Base-by-base conservation (phyloP, 1,284 basidiomycete species). In the Neolentinus lepideus region DNA sequence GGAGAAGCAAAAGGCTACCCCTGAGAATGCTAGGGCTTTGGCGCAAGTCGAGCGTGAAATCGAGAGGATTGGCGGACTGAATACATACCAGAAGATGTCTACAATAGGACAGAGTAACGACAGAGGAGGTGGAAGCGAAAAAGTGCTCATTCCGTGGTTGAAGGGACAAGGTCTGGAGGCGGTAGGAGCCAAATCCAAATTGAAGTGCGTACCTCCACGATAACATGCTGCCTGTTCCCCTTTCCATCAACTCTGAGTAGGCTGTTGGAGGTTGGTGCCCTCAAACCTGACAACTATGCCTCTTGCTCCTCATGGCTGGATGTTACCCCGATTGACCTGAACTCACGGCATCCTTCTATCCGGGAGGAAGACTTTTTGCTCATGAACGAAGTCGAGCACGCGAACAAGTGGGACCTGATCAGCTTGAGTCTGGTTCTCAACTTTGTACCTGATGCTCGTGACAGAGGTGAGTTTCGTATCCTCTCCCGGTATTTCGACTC, bases 351-450 rank as follows among this genome's bases (percentile, higher is more conserved):
- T 67, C 86, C 92, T 0, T 68, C 74, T 22, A 94, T 95, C 27
- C 29, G 73, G 8, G 84, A 94, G 66, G 90, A 93, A 66, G 90
- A 95, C 66, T 94, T 94, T 62, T 68, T 94, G 50, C 66, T 77
- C 22, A 74, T 90, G 70, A 75, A 83, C 58, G 65, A 69, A 56
- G 66, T 63, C 1, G 68, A 77, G 56, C 71, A 85, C 60, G 64
- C 68, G 1, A 72, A 68, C 55, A 75, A 73, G 61, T 94, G 91
- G 84, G 87, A 92, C 63, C 63, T 85, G 21, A 79, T 94, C 57
- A 92, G 90, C 66, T 79, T 93, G 27, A 93, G 90, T 64, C 71
- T 95, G 27, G 92, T 95, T 2, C 69, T 95, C 2, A 95, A 95
- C 64, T 95, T 94, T 66, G 90, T 92, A 0, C 85, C 89, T n/a